phyloP scores from a whole-genome alignment of 257 asterid species.

The Voacanga thouarsii region DNA sequence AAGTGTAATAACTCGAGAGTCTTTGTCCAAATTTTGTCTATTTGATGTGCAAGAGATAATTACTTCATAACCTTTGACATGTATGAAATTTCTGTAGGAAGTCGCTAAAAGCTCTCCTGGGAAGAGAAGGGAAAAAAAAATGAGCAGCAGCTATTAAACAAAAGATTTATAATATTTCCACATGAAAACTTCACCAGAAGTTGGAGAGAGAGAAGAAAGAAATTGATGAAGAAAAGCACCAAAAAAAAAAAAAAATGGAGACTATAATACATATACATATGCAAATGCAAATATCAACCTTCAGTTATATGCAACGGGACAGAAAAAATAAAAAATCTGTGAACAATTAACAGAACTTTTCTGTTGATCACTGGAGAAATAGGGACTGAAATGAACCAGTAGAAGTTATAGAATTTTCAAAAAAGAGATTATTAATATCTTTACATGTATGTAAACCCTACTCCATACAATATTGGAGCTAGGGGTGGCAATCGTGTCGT shows the following conservation, averaged over 20 bases:
- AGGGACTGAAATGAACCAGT: not conserved
- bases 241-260: no score
- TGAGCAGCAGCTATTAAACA: constrained; percentile 5
- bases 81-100: constrained; percentile 74
- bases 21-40: constrained; percentile 77
- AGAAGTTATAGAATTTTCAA: not conserved
- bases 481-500: no score
- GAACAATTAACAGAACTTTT: no score
- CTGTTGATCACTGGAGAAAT: not conserved
- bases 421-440: no score
- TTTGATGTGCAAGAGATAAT: constrained; percentile 86
- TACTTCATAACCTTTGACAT: constrained; percentile 82
- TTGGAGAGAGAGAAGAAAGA: not conserved
- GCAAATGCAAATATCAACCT: not conserved
- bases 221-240: not conserved
- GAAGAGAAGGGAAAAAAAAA: no score
- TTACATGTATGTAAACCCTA: no score
- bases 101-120: constrained; percentile 85
- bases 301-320: no score
- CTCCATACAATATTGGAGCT: no score
- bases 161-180: not conserved
- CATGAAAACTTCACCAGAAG: not conserved
- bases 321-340: no score
- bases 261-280: no score
- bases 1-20: constrained; percentile 61